Conservation (phyloP, 108 stramenopile genomes). For the Parietichytrium sp. region DNA sequence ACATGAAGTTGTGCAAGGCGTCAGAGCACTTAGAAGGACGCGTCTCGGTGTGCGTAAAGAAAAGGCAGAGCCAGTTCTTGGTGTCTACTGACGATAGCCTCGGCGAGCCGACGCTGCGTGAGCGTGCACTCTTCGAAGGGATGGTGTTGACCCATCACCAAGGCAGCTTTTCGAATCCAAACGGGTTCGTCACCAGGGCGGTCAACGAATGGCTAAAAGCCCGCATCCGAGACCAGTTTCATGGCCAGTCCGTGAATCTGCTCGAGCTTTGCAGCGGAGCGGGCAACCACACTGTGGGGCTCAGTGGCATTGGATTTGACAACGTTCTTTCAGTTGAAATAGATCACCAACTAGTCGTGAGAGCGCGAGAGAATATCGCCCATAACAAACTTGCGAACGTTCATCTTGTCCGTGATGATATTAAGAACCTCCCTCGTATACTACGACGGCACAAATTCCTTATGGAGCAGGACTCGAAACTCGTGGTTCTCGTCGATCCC, state of each 20-base stretch:
- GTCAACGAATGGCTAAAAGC: conserved; percentile 17
- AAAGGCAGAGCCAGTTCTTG: background rate
- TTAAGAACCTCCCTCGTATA: background rate
- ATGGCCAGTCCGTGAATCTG: background rate
- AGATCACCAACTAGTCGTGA: background rate
- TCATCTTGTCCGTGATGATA: conserved; percentile 5
- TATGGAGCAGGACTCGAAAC: background rate
- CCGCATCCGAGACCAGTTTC: background rate
- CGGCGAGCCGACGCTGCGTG: background rate
- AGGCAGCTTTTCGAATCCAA: conserved; percentile 33
- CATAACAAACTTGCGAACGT: background rate
- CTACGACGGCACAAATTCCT: background rate
- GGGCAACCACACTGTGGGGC: conserved; percentile 25
- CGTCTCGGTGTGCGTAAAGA: background rate
- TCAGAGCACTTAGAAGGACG: background rate
- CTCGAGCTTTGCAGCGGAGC: conserved; percentile 9
- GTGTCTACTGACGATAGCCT: background rate
- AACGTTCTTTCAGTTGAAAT: conserved; percentile 14
- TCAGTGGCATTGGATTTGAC: background rate
- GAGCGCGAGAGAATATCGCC: background rate
- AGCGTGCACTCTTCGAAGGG: background rate
- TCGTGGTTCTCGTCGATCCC: background rate
- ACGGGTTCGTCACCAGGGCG: background rate
- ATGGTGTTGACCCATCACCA: background rate
- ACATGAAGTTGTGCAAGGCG: background rate